Evolutionary conservation across 805 yeast species (phyloP), one percentile per base, ranked within the genome.

Genomic region (Pichia phayaonensis): DNA sequence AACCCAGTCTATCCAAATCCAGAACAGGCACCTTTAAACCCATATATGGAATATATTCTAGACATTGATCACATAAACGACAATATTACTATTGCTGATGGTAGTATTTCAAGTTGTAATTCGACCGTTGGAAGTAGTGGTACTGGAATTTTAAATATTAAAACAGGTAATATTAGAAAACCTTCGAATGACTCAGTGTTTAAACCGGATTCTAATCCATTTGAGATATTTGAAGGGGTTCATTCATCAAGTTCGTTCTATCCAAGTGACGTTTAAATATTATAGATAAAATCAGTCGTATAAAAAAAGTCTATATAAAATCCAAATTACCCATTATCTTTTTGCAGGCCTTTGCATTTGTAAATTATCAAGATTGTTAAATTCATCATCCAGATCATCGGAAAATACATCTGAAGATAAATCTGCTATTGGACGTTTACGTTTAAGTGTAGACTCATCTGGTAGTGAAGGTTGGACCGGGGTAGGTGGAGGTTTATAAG

Each of bases 401-500:
- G 56, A 53, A 41, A 53, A 53, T 2, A 38, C n/a, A 45, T 53
- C 56, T 21, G 47, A 49, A 15, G 51, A 48, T 27, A 48, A 27
- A 36, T 48, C 47, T 21, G 20, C 18, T 3, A 15, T 34, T 34
- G 38, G n/a, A 16, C 38, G 20, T 18, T 42, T 21, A 18, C 45
- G 23, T 20, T 39, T 39, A 20, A 20, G 16, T 39, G 23, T 3
- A 20, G 41, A 7, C 4, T 18, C 8, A 39, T 39, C 15, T 20
- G 23, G 23, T 10, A 4, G 22, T 13, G 15, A 24, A 26, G 29
- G 29, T 26, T 26, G 38, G n/a, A n/a, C 10, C 20, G 38, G 7
- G 38, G 38, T 34, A 20, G 23, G 38, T n/a, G 38, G 38, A n/a
- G 38, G 38, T 16, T 34, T 34, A 39, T 20, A 20, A 13, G 21